These are phyloP conservation scores for Bisporella sp. DNA, from an alignment of 2,329 filamentous ascomycete species.

Conservation along the genomic window DNA sequence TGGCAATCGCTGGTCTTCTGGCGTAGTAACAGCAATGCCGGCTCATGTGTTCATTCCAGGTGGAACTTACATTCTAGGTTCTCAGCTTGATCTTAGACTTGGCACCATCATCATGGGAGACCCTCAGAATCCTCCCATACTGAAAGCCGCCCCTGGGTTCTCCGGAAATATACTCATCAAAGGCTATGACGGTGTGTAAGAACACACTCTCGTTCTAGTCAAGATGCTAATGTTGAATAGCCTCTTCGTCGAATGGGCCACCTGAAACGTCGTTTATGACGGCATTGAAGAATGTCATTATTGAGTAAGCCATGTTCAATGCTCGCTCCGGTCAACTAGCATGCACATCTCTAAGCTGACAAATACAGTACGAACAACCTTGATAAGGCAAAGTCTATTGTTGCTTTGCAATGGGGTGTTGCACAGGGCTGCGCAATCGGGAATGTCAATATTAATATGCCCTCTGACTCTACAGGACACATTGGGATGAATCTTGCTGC, in stretches of 20 bases:
- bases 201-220: background rate
- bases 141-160: conserved; percentile 24
- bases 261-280: too few species aligned
- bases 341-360: too few species aligned
- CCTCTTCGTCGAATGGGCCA: too few species aligned
- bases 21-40: too few species aligned
- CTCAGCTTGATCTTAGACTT: conserved; percentile 18
- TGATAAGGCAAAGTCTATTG: background rate
- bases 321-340: too few species aligned
- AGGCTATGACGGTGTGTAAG: conserved; percentile 9
- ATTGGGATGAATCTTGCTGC: background rate
- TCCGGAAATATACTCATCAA: conserved; percentile 24
- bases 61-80: conserved; percentile 20
- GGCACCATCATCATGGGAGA: conserved; percentile 19
- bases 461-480: background rate
- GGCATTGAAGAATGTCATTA: background rate
- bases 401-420: background rate
- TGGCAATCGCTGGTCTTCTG: too few species aligned
- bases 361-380: background rate
- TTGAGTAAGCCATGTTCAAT: background rate
- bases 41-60: conserved; percentile 22
- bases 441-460: background rate
- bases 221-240: too few species aligned
- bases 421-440: background rate
- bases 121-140: conserved; percentile 23